Evolutionary conservation across 257 asterid genomes (phyloP).

Genomic region (Gynochthodes officinalis): DNA sequence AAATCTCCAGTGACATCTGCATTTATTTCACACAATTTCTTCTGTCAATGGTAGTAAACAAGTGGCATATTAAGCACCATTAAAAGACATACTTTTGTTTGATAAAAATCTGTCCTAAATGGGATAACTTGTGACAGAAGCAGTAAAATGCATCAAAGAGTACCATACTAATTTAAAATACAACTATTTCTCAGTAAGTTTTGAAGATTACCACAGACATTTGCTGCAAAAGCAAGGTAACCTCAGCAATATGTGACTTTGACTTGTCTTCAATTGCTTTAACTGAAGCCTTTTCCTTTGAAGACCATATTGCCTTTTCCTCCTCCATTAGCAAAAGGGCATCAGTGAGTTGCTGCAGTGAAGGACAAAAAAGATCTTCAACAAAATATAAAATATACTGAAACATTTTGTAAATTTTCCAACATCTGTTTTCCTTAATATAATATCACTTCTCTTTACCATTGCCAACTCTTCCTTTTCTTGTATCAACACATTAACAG

Average conservation of each 20-base stretch:
- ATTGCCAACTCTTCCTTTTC: conserved; percentile 81
- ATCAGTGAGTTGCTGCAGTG: conserved; percentile 78
- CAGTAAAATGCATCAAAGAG: background rate
- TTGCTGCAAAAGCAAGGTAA: conserved; percentile 43
- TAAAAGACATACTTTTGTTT: background rate
- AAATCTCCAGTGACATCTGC: background rate
- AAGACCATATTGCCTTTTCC: conserved; percentile 88
- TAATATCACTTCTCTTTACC: conserved; percentile 39
- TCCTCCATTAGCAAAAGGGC: conserved; percentile 90
- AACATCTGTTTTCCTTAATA: background rate
- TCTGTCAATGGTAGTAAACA: background rate
- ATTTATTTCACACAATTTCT: background rate
- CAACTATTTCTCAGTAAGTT: conserved; percentile 4
- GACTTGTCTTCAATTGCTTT: conserved; percentile 60
- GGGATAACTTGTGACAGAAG: background rate
- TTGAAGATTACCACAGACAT: conserved; percentile 58
- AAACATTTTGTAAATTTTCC: background rate
- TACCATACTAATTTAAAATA: background rate
- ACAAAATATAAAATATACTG: conserved; percentile 14
- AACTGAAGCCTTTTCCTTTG: conserved; percentile 82
- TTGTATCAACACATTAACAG: conserved; percentile 43
- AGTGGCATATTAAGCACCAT: background rate
- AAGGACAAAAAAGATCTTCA: conserved; percentile 16
- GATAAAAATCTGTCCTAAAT: background rate
- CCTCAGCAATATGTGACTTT: conserved; percentile 45